phyloP scores from a whole-genome alignment of 495 filamentous ascomycete genomes.

The Hypoxylon perforatum region DNA sequence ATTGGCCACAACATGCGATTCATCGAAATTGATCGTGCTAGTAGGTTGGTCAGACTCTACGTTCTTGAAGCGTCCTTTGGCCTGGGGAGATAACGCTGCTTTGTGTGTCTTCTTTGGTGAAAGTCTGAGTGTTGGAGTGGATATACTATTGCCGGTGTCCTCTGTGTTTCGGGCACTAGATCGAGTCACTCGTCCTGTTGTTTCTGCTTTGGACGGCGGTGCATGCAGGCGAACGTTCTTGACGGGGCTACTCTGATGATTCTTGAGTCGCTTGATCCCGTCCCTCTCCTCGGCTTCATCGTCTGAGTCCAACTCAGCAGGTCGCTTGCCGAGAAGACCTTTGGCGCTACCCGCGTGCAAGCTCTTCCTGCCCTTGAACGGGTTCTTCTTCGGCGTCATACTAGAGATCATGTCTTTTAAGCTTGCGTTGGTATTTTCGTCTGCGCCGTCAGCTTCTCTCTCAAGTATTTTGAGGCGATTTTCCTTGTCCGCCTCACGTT shows the following conservation, averaged over 20 bases:
- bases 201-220: conserved; percentile 73
- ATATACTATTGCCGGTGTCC: conserved; percentile 33
- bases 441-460: conserved; percentile 55
- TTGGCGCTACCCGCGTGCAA: conserved; percentile 79
- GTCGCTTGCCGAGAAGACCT: conserved; percentile 79
- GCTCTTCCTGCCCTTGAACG: conserved; percentile 76
- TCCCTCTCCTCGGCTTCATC: conserved; percentile 72
- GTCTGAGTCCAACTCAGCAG: conserved; percentile 74
- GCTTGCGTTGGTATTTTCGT: conserved; percentile 68
- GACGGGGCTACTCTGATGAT: conserved; percentile 78
- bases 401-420: conserved; percentile 82
- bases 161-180: conserved; percentile 59
- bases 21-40: conserved; percentile 59
- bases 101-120: conserved; percentile 57
- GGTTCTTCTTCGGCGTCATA: conserved; percentile 79
- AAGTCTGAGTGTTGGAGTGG: conserved; percentile 53
- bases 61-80: conserved; percentile 62
- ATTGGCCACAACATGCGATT: conserved; percentile 48
- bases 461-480: conserved; percentile 67
- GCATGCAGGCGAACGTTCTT: conserved; percentile 76
- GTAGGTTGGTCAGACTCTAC: conserved; percentile 54
- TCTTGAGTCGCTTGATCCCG: conserved; percentile 76
- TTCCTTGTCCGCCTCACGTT: conserved; percentile 70
- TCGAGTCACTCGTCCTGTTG: conserved; percentile 66
- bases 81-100: conserved; percentile 59